These are phyloP conservation scores for Leccinum disarticulatum DNA, from an alignment of 768 basidiomycete genomes.

Conservation along the genomic window DNA sequence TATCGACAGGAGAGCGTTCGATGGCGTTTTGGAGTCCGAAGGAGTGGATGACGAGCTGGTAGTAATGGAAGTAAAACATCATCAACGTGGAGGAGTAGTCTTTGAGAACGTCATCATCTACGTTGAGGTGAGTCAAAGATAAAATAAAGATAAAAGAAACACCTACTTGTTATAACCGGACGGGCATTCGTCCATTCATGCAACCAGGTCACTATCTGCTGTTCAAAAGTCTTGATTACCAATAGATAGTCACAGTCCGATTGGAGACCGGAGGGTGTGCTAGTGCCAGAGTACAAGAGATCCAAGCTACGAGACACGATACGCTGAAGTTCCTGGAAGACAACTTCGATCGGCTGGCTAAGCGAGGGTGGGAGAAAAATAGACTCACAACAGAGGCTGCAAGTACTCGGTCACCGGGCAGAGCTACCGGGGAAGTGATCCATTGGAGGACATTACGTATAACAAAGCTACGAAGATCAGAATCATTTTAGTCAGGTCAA, in stretches of 20 bases:
- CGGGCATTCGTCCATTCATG: slow-evolving; percentile 47
- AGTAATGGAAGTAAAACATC: slow-evolving; percentile 82
- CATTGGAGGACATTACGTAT: slow-evolving; percentile 81
- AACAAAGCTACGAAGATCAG: slow-evolving; percentile 57
- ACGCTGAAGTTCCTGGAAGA: slow-evolving; percentile 75
- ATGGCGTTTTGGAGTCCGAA: slow-evolving; percentile 97
- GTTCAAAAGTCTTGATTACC: slow-evolving; percentile 80
- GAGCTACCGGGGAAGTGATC: slow-evolving; percentile 65
- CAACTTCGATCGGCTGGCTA: not conserved
- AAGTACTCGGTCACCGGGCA: slow-evolving; percentile 64
- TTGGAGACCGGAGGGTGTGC: slow-evolving; percentile 78
- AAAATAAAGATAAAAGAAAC: not conserved
- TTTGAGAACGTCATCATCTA: slow-evolving; percentile 29
- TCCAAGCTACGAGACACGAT: slow-evolving; percentile 88
- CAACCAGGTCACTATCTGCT: slow-evolving; percentile 65
- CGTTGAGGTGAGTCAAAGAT: slow-evolving; percentile 1
- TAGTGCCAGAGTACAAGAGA: slow-evolving; percentile 82
- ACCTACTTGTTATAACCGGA: slow-evolving; percentile 18
- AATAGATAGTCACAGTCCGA: slow-evolving; percentile 82
- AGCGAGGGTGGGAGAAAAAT: not conserved
- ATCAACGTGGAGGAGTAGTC: slow-evolving; percentile 35
- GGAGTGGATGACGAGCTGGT: slow-evolving; percentile 86
- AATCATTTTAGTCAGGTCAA: not conserved
- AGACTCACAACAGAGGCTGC: slow-evolving; percentile 72
- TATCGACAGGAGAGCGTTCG: slow-evolving; percentile 69